phyloP scores from a whole-genome alignment of 331 rosid genomes.

The Stylosanthes scabra region DNA sequence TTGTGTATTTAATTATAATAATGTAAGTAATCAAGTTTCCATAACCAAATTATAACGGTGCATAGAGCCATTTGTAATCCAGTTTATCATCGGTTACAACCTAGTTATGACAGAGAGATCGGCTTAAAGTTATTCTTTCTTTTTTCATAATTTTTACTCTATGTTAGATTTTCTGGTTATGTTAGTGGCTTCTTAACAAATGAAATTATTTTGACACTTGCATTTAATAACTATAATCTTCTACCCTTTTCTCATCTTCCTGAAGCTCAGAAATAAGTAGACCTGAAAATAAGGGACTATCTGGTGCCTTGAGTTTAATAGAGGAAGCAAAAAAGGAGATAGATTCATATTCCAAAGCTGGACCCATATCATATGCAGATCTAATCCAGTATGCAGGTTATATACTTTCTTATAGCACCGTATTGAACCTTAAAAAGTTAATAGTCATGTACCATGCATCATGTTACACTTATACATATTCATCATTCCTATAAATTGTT shows the following conservation, averaged over 20 bases:
- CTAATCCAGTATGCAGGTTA: slow-evolving; percentile 88
- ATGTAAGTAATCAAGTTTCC: not conserved
- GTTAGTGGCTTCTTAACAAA: not conserved
- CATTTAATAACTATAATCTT: slow-evolving; percentile 31
- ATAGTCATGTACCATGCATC: slow-evolving; percentile 17
- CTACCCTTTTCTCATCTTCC: slow-evolving; percentile 33
- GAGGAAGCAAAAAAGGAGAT: slow-evolving; percentile 93
- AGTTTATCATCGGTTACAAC: no score
- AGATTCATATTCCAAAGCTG: slow-evolving; percentile 89
- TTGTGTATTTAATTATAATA: no score
- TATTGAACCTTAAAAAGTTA: slow-evolving; percentile 33
- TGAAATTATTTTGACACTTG: not conserved
- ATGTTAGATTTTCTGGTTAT: slow-evolving; percentile 29
- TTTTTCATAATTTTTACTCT: not conserved
- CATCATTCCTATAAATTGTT: slow-evolving; percentile 14
- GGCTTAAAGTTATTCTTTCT: not conserved
- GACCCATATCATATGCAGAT: slow-evolving; percentile 90
- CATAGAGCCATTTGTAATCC: no score
- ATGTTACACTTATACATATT: slow-evolving; percentile 16
- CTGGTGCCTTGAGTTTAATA: slow-evolving; percentile 73
- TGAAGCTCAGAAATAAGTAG: slow-evolving; percentile 96
- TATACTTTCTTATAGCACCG: slow-evolving; percentile 25
- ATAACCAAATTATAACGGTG: no score
- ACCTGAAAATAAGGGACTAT: slow-evolving; percentile 84
- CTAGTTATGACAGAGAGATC: no score